Evolutionary conservation across 1,284 basidiomycete species (phyloP).

Genomic region (Pseudozyma sp.): DNA sequence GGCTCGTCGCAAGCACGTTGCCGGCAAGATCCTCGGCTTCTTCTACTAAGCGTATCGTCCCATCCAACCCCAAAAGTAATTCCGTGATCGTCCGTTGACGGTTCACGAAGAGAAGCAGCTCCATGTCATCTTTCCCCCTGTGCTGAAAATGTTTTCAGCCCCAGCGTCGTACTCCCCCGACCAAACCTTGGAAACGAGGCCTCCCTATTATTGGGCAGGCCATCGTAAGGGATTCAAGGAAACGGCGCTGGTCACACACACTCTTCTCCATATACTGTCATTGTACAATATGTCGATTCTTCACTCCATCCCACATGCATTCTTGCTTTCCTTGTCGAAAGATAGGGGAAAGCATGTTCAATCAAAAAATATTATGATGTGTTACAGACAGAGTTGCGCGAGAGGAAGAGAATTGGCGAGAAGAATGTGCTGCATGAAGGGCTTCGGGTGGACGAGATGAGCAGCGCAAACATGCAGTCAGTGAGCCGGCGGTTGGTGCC

Average conservation of each 20-base stretch:
- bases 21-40: constrained; percentile 77
- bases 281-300: constrained; percentile 37
- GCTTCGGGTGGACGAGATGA: too few relatives aligned
- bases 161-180: constrained; percentile 45
- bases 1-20: constrained; percentile 97
- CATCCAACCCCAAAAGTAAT: constrained; percentile 19
- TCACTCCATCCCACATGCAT: constrained; percentile 9
- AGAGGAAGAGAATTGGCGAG: too few relatives aligned
- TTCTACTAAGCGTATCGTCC: constrained; percentile 62
- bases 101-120: constrained; percentile 21
- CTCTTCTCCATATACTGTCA: constrained; percentile 10
- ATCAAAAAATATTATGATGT: too few relatives aligned
- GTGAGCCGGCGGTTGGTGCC: too few relatives aligned
- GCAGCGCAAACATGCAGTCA: too few relatives aligned
- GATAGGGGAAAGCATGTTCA: not conserved
- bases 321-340: not conserved
- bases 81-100: constrained; percentile 3
- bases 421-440: too few relatives aligned
- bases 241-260: constrained; percentile 26
- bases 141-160: constrained; percentile 12
- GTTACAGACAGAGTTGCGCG: too few relatives aligned
- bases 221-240: constrained; percentile 39
- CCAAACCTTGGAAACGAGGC: constrained; percentile 5
- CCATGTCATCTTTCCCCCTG: not conserved
- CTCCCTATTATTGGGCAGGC: not conserved